Evolutionary conservation across 2,329 filamentous ascomycete species (phyloP), one percentile per base, ranked within the genome.

Genomic region (Trichocomaceae sp.): DNA sequence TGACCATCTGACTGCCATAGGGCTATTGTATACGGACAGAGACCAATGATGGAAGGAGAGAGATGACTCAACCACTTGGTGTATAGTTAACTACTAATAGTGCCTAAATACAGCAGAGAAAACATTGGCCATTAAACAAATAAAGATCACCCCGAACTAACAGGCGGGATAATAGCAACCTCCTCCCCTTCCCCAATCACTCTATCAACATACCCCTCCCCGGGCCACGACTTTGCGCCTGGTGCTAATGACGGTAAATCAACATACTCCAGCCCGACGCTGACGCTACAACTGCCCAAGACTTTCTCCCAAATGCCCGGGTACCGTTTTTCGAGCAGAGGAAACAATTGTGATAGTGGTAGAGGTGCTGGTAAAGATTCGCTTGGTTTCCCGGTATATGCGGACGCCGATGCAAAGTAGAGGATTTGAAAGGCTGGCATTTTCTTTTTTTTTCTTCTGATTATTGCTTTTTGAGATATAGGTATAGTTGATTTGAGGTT

Each of bases 131-230:
- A 19, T 29, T 23, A 50, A 29, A n/a, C 13, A 7, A n/a, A 19
- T 19, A 5, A 33, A 33, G 10, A 54, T 63, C 57, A 77, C 22
- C 74, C 74, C 53, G 74, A 76, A 62, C 74, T 77, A 54, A 77
- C 75, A 51, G 75, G 75, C 48, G 75, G 75, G 59, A 77, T 75
- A 57, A 77, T 66, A 15, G 71, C 75, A 52, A 77, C 72, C 58
- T 77, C 75, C 50, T 74, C 68, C 13, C 72, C 73, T 5, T 58
- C 52, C 42, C 60, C 49, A 55, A 77, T 73, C 31, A 71, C 56
- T 9, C 59, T 56, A 12, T 61, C 57, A 19, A 17, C 17, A 42
- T 39, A 42, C 39, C 39, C 39, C 39, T 42, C 19, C 9, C 23
- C 7, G n/a, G 17, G 19, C 17, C 9, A 12, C 8, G 9, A 5